Percentiles rank a stretch among this genome's conserved stretches.
These are phyloP conservation scores for Aspergillus hortae DNA, from an alignment of 2,329 filamentous ascomycete genomes.

Conservation along the genomic window DNA sequence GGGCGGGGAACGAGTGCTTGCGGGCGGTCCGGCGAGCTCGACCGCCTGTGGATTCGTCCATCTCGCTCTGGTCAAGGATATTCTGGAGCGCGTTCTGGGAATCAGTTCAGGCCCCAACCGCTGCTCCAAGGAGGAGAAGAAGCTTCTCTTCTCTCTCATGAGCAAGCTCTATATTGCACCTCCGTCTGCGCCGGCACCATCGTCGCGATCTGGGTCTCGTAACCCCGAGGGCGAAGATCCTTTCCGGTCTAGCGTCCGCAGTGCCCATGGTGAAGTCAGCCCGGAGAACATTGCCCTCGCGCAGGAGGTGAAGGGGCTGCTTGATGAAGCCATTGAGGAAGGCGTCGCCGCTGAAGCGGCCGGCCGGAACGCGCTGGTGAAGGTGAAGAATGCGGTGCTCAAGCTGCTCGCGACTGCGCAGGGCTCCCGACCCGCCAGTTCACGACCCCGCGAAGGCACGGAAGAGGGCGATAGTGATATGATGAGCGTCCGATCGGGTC, in stretches of 20 bases:
- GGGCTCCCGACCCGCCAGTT: conserved; percentile 33
- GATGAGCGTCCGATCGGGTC: conserved; percentile 25
- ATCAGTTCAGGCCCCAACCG: conserved; percentile 31
- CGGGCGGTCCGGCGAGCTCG: conserved; percentile 51
- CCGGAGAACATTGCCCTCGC: conserved; percentile 52
- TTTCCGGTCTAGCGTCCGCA: conserved; percentile 49
- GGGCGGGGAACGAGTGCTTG: conserved; percentile 45
- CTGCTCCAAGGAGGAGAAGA: conserved; percentile 70
- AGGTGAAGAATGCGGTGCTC: conserved; percentile 42
- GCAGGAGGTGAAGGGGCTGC: conserved; percentile 55
- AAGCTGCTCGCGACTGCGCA: conserved; percentile 49
- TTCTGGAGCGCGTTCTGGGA: conserved; percentile 69
- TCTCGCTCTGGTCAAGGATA: conserved; percentile 70
- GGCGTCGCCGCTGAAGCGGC: conserved; percentile 40
- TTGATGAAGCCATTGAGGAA: conserved; percentile 54
- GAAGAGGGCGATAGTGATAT: conserved; percentile 30
- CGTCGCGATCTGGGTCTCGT: conserved; percentile 33
- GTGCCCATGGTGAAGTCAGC: conserved; percentile 47
- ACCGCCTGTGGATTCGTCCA: conserved; percentile 71
- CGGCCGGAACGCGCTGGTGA: conserved; percentile 44
- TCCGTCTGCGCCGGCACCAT: conserved; percentile 48
- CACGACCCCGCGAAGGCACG: conserved; percentile 29
- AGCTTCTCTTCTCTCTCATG: conserved; percentile 71
- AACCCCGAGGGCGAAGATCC: conserved; percentile 59
- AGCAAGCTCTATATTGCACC: conserved; percentile 78